Evolutionary conservation across 805 yeast species (phyloP), one percentile per base, ranked within the genome.

Genomic region (Ogataea nonfermentans): DNA sequence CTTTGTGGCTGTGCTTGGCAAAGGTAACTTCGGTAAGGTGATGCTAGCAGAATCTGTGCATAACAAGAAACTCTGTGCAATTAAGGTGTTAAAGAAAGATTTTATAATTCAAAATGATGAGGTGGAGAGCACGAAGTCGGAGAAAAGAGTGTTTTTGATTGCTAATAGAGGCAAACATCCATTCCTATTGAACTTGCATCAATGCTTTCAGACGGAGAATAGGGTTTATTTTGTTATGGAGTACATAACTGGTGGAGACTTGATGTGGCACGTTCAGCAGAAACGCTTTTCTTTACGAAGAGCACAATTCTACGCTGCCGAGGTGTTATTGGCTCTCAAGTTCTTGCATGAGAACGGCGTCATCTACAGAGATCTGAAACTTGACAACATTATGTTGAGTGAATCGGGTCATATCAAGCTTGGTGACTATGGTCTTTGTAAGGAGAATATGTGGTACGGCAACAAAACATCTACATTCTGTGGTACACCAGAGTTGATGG

Each of bases 401-500:
- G 76, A 86, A 0, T 81, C 81, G 37, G 99, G 99, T 13, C 99
- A 93, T 63, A 86, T 93, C 59, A 93, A 93, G 67, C 80, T 93
- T 53, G 99, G 95, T 22, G 99, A 93, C 66, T 93, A 91, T 59
- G 99, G 99, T 36, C 73, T 93, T 52, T 93, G 99, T 73, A 93
- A 93, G 63, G 98, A 89, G 53, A 84, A 74, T 23, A 65, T 65
- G 69, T 62, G 66, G 65, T 48, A 51, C 59, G 89, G 88, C 9
- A 79, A 75, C 51, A 87, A 90, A 13, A 93, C 97, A 0, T 81
- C 87, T 4, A 93, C 99, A 0, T 93, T 91, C 69, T 93, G 99
- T 70, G 99, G 99, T 53, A 93, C 99, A 2, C 99, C 99, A 0
- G 99, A 93, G 63, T 86, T 93, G 52, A 93, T 93, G 96, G 99